phyloP scores from a whole-genome alignment of 202 grass and related monocot genomes.

The Schoenoplectus triqueter region DNA sequence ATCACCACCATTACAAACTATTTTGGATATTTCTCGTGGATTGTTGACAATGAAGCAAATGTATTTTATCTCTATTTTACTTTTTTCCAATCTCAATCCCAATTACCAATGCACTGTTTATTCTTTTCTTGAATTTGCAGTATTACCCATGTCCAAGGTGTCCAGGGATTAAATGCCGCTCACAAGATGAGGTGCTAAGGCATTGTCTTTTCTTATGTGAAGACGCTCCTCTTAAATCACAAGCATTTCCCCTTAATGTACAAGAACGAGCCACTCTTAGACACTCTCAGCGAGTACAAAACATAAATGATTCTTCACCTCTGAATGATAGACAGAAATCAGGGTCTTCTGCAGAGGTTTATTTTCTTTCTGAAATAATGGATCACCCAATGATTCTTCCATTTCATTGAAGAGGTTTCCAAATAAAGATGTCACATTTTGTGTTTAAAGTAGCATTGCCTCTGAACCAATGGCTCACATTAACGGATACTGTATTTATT shows the following conservation, averaged over 20 bases:
- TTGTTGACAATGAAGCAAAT: not conserved
- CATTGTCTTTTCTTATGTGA: constrained; percentile 32
- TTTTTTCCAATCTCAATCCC: not conserved
- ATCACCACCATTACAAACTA: not conserved
- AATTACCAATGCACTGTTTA: not conserved
- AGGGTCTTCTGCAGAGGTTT: constrained; percentile 6
- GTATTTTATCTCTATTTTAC: constrained; percentile 19
- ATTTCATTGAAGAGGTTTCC: not conserved
- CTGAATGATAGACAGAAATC: constrained; percentile 1
- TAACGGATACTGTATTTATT: not conserved
- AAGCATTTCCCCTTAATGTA: not conserved
- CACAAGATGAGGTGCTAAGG: constrained; percentile 32
- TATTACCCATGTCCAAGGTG: constrained; percentile 20
- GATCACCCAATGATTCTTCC: not conserved
- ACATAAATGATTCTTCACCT: not conserved
- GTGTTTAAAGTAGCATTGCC: not conserved
- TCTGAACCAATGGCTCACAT: not conserved
- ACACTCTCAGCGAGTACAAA: not conserved
- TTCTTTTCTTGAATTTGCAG: constrained; percentile 17
- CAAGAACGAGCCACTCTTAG: not conserved
- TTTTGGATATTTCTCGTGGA: not conserved
- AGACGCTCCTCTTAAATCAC: constrained; percentile 17
- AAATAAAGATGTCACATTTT: not conserved
- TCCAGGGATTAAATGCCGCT: not conserved
- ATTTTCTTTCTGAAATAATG: constrained; percentile 9